Percentiles rank a stretch among this genome's conserved stretches.
Evolutionary conservation across 2,329 filamentous ascomycete genomes (phyloP).

Genomic region (Verticillium nonalfalfae): DNA sequence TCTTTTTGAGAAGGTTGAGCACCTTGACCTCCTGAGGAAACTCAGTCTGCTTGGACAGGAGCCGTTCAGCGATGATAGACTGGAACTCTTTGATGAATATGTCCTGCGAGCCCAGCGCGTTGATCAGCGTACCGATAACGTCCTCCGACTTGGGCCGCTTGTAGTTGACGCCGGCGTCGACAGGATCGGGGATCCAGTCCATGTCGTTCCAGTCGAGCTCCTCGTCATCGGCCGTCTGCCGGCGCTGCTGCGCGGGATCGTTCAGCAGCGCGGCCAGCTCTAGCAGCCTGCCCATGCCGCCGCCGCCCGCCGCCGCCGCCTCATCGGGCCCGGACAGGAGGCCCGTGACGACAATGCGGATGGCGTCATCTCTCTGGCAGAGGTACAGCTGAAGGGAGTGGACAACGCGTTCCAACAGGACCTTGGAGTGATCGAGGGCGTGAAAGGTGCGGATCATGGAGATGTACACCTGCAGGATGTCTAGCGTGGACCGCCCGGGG

Average conservation of each 20-base stretch:
- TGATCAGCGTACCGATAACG: constrained; percentile 84
- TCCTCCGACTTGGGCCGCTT: constrained; percentile 84
- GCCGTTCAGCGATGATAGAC: constrained; percentile 75
- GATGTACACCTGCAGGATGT: constrained; percentile 73
- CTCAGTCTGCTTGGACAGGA: constrained; percentile 59
- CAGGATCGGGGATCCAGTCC: constrained; percentile 86
- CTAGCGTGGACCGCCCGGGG: constrained; percentile 67
- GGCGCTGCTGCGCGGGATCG: constrained; percentile 49
- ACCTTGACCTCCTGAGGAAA: constrained; percentile 80
- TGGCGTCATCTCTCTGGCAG: constrained; percentile 70
- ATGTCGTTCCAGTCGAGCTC: constrained; percentile 88
- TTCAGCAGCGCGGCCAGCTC: constrained; percentile 64
- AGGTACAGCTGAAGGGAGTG: constrained; percentile 69
- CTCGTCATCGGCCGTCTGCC: constrained; percentile 51
- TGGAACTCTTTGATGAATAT: constrained; percentile 94
- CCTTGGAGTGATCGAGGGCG: constrained; percentile 68
- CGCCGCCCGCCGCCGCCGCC: constrained; percentile 20
- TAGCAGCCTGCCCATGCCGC: constrained; percentile 45
- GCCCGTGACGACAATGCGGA: constrained; percentile 69
- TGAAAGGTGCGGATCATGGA: constrained; percentile 74
- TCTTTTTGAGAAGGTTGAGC: constrained; percentile 77
- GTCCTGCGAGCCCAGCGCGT: constrained; percentile 81
- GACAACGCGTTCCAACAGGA: constrained; percentile 68
- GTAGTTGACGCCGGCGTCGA: constrained; percentile 90
- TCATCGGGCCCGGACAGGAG: constrained; percentile 58